phyloP scores from a whole-genome alignment of 768 basidiomycete genomes.

The Suillus paluster region DNA sequence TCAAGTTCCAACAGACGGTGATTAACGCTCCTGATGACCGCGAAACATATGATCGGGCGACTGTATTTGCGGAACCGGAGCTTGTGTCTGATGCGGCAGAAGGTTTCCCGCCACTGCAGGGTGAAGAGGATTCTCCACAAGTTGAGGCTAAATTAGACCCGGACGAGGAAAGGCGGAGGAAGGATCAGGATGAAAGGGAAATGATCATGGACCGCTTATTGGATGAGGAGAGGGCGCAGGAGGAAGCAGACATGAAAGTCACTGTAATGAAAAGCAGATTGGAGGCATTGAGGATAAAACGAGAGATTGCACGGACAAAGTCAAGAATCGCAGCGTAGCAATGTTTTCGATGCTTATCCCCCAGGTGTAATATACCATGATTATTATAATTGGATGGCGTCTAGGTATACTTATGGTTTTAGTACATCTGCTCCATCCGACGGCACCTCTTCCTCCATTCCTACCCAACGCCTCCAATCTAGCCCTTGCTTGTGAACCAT shows the following conservation, averaged over 20 bases:
- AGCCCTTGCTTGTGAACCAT: constrained; percentile 92
- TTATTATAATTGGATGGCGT: background rate
- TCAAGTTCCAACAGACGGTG: constrained; percentile 69
- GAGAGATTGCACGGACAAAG: constrained; percentile 39
- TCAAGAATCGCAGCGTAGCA: constrained; percentile 17
- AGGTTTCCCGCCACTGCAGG: constrained; percentile 48
- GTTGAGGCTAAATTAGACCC: constrained; percentile 27
- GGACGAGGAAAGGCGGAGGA: constrained; percentile 51
- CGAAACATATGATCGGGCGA: constrained; percentile 70
- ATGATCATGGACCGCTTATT: constrained; percentile 84
- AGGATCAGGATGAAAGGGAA: constrained; percentile 75
- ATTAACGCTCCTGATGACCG: constrained; percentile 46
- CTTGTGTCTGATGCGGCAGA: constrained; percentile 49
- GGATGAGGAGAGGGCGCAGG: constrained; percentile 86
- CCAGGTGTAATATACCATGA: background rate
- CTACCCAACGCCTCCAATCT: constrained; percentile 73
- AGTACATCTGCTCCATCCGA: background rate
- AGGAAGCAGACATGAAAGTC: constrained; percentile 85
- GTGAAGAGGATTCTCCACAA: background rate
- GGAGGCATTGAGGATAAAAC: constrained; percentile 56
- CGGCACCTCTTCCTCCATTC: constrained; percentile 19
- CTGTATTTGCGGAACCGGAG: constrained; percentile 70
- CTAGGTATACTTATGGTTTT: background rate
- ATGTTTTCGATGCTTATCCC: background rate
- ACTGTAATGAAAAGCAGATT: constrained; percentile 64